Evolutionary conservation across 73 alveolate species (phyloP).

Genomic region (Paramecium primaurelia): DNA sequence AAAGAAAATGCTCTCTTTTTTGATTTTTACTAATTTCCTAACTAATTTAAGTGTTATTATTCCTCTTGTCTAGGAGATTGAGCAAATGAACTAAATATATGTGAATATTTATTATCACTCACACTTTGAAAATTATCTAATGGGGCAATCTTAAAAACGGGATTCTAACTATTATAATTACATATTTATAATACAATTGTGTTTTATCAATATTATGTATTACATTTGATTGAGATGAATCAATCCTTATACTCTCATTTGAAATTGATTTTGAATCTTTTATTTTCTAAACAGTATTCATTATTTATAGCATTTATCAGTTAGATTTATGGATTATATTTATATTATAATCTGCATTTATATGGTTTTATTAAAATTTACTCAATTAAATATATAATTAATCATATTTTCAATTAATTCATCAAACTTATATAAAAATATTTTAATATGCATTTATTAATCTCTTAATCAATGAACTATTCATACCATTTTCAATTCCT

Average conservation of each 20-base stretch:
- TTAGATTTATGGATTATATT: background rate
- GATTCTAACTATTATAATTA: constrained; percentile 5
- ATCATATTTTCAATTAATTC: background rate
- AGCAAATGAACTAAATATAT: background rate
- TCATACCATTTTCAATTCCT: background rate
- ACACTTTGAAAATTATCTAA: background rate
- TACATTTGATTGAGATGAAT: background rate
- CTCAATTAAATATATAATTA: background rate
- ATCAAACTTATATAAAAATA: background rate
- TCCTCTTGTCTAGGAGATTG: background rate
- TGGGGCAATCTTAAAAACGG: constrained; percentile 16
- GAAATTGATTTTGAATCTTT: constrained; percentile 3
- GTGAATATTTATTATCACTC: background rate
- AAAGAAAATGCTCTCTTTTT: constrained; percentile 9
- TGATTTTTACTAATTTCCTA: background rate
- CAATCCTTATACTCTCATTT: background rate
- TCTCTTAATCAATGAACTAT: background rate
- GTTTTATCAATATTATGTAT: background rate
- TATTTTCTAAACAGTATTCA: background rate
- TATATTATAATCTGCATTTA: background rate
- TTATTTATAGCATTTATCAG: background rate
- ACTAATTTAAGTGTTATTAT: background rate
- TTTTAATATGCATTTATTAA: background rate
- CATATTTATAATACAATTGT: background rate
- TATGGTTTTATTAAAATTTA: background rate